Evolutionary conservation across 1,139 yeast genomes (phyloP).

Genomic region (Candida dubliniensis): DNA sequence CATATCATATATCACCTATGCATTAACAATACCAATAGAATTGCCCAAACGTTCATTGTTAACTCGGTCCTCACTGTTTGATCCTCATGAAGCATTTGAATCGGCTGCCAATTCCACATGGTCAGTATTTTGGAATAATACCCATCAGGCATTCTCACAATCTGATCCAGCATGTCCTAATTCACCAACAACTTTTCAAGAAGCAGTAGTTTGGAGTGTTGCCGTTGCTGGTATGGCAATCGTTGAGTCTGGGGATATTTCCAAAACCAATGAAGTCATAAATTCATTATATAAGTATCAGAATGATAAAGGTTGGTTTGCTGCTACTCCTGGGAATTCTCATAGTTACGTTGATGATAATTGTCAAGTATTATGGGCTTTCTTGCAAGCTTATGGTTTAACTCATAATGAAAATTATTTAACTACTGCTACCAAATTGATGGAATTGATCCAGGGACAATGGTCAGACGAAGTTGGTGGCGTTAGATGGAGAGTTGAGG

Average conservation of each 20-base stretch:
- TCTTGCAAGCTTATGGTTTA: slow-evolving; percentile 24
- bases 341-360: slow-evolving; percentile 38
- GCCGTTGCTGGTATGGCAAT: slow-evolving; percentile 26
- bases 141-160: slow-evolving; percentile 12
- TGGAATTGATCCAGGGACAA: slow-evolving; percentile 21
- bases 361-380: slow-evolving; percentile 35
- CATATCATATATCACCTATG: too few relatives aligned
- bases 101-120: slow-evolving; percentile 9
- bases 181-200: slow-evolving; percentile 5
- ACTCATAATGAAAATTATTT: slow-evolving; percentile 18
- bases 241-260: slow-evolving; percentile 13
- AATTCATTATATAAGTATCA: slow-evolving; percentile 16
- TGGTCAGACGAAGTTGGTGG: slow-evolving; percentile 26
- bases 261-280: slow-evolving; percentile 10
- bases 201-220: slow-evolving; percentile 25
- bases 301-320: slow-evolving; percentile 23
- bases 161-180: slow-evolving; percentile 16
- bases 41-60: too few relatives aligned
- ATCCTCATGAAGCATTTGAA: slow-evolving; percentile 6
- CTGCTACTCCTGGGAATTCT: slow-evolving; percentile 24
- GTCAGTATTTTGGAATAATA: slow-evolving; percentile 18
- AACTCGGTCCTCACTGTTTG: not conserved
- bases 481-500: slow-evolving; percentile 26
- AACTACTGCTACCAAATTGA: slow-evolving; percentile 18
- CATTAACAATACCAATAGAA: too few relatives aligned